Base-by-base conservation (phyloP, 192 early-diverging fungal species). In the Coemansia sp. region DNA sequence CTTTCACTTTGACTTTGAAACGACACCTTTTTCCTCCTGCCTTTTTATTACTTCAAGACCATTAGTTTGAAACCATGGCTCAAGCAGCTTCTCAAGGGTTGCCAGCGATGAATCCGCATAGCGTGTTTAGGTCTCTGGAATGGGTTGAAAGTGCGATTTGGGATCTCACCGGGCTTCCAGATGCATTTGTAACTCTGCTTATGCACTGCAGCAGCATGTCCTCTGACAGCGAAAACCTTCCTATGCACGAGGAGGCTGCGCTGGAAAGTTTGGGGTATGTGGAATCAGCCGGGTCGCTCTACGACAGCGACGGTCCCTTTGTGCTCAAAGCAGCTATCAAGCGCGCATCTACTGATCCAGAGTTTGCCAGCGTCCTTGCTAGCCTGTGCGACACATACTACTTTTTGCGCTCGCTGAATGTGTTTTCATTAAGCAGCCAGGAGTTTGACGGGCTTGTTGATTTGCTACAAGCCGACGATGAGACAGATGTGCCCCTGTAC, bases 321-420 rank as follows among this genome's bases (percentile, higher is more conserved):
- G 56, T 38, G 43, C 60, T 73, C 20, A 53, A 49, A 28, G 48
- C 56, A 3, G 70, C 70, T 13, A 55, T 73, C 50, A 44, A 59
- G 56, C 40, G 36, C 11, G 64, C 71, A 36, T 36, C 31, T 1
- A 23, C 16, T 9, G 54, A 74, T 26, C 6, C 18, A 14, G 53
- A 33, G 33, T 59, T 54, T 55, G 60, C 71, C 31, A 33, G 31
- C 18, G 39, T 18, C 15, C 47, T 74, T 36, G 65, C 65, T 50
- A 57, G 60, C 48, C 47, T 74, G 26, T 74, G 71, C 26, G 65
- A 66, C 39, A 60, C 65, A 3, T 74, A 74, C 57, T 74, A 74
- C 44, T 74, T 74, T 55, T 41, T 74, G 2, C 65, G 71, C 51
- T 57, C 63, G 15, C 53, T 74, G 28, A 57, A 59, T 30, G 53